A percentile compares a stretch with the other conserved stretches of the same genome.
phyloP scores from a whole-genome alignment of 441 rosid genomes.

The Metrosideros polymorpha region DNA sequence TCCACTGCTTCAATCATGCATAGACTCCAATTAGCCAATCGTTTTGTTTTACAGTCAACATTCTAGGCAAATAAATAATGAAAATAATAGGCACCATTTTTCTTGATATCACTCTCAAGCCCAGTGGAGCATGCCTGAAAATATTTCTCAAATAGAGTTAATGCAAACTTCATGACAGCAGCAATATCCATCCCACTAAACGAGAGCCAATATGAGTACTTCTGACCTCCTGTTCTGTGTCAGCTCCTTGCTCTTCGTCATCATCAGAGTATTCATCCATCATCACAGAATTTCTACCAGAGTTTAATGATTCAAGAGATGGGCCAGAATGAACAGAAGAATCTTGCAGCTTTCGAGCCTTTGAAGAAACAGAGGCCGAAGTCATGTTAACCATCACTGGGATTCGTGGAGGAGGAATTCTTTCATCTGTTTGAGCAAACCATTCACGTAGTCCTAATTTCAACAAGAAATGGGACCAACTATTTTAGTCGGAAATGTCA shows the following conservation, averaged over 20 bases:
- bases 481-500: conserved; percentile 1
- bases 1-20: conserved; percentile 34
- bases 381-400: conserved; percentile 99
- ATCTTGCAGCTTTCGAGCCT: conserved; percentile 34
- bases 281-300: conserved; percentile 64
- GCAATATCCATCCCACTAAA: neutral
- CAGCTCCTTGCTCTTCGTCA: conserved; percentile 93
- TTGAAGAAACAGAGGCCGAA: conserved; percentile 53
- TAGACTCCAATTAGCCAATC: neutral
- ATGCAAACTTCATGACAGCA: neutral
- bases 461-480: neutral
- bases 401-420: conserved; percentile 88
- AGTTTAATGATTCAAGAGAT: conserved; percentile 59
- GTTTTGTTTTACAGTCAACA: neutral
- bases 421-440: conserved; percentile 95
- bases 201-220: neutral
- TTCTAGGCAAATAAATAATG: neutral
- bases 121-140: conserved; percentile 45
- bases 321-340: conserved; percentile 36
- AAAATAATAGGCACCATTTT: conserved; percentile 39
- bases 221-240: conserved; percentile 82
- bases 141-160: neutral
- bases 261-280: conserved; percentile 94
- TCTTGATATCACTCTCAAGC: conserved; percentile 47
- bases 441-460: conserved; percentile 88